phyloP scores from a whole-genome alignment of 2,329 filamentous ascomycete genomes.

The Podosphaera xanthii region DNA sequence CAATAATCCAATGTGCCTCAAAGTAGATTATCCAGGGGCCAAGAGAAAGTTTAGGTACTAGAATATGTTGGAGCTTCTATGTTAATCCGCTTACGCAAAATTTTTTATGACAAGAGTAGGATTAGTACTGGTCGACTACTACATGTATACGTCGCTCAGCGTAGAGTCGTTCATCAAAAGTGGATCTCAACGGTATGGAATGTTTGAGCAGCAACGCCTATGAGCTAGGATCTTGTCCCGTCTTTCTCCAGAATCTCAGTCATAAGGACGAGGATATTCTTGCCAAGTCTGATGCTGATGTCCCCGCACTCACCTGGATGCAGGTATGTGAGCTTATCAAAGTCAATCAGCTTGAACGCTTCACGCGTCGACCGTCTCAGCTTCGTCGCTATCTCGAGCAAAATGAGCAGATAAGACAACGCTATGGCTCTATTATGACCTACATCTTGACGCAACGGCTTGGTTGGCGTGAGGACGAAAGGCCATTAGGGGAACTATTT shows the following conservation, averaged over 20 bases:
- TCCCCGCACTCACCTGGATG: conserved; percentile 42
- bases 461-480: conserved; percentile 35
- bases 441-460: conserved; percentile 54
- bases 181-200: too few relatives aligned
- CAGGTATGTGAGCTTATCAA: conserved; percentile 37
- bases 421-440: conserved; percentile 52
- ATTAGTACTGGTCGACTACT: too few relatives aligned
- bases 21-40: too few relatives aligned
- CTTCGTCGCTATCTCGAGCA: conserved; percentile 58
- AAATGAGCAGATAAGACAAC: conserved; percentile 34
- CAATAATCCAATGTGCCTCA: too few relatives aligned
- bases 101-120: too few relatives aligned
- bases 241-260: conserved; percentile 20
- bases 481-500: conserved; percentile 17
- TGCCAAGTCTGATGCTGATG: conserved; percentile 43
- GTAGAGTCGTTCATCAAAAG: too few relatives aligned
- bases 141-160: too few relatives aligned
- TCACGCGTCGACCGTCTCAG: conserved; percentile 56
- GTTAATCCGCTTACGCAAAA: too few relatives aligned
- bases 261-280: conserved; percentile 51
- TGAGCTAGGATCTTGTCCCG: neutral
- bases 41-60: too few relatives aligned
- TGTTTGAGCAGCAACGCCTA: too few relatives aligned
- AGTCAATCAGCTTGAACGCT: conserved; percentile 47
- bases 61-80: too few relatives aligned